Evolutionary conservation across 371 early-diverging fungal genomes (phyloP).

Genomic region (Haplosporangium sp.): DNA sequence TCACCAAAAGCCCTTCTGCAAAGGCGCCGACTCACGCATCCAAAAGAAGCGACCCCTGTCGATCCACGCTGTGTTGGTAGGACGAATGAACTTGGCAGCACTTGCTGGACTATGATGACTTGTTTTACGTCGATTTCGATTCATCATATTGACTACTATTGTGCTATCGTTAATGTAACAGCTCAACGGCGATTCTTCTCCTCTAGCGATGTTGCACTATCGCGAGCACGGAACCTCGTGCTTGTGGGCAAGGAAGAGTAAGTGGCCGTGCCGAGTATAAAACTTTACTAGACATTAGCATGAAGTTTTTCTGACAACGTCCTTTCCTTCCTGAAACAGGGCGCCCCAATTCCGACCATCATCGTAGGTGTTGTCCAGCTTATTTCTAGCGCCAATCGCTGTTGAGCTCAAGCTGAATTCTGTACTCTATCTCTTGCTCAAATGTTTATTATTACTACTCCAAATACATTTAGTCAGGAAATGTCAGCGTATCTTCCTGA

Average conservation of each 20-base stretch:
- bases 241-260: conserved; percentile 29
- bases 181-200: conserved; percentile 34
- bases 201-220: conserved; percentile 1
- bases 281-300: not conserved
- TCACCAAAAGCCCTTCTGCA: not conserved
- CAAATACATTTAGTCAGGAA: conserved; percentile 11
- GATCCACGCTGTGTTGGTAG: conserved; percentile 21
- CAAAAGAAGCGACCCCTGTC: not conserved
- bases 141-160: not conserved
- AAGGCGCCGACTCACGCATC: not conserved
- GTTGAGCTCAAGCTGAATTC: not conserved
- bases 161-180: not conserved
- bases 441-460: not conserved
- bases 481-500: conserved; percentile 27
- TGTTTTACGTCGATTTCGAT: not conserved
- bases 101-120: too few relatives aligned
- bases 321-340: not conserved
- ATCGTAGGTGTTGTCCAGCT: too few relatives aligned
- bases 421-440: not conserved
- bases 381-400: not conserved
- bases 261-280: not conserved
- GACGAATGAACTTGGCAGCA: not conserved
- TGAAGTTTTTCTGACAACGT: not conserved
- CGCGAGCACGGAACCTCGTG: conserved; percentile 23
- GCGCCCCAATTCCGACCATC: too few relatives aligned